These are phyloP conservation scores for Fusarium abutilonis DNA, from an alignment of 2,329 filamentous ascomycete species.

Conservation along the genomic window DNA sequence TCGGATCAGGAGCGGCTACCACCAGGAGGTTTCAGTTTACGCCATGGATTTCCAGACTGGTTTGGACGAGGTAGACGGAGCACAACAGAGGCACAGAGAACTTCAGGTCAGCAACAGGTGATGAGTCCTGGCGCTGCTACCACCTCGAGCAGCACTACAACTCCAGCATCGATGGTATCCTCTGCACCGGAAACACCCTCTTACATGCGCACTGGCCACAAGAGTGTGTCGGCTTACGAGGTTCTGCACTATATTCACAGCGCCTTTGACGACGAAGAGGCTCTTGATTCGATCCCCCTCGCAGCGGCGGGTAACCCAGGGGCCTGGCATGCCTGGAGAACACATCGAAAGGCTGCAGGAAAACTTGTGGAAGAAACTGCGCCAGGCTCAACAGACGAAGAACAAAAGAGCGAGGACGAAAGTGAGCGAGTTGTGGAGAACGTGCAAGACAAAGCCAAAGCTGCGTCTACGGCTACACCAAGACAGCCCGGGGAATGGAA, in stretches of 20 bases:
- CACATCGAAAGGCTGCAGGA: constrained; percentile 63
- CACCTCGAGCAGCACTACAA: constrained; percentile 40
- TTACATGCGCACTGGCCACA: constrained; percentile 55
- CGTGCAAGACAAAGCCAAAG: constrained; percentile 26
- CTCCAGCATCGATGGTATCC: constrained; percentile 44
- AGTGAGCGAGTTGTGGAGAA: constrained; percentile 14
- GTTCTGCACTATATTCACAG: constrained; percentile 84
- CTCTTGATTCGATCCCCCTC: constrained; percentile 82
- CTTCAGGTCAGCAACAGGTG: constrained; percentile 54
- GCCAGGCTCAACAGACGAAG: not conserved
- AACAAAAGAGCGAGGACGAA: not conserved
- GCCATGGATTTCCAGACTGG: constrained; percentile 92
- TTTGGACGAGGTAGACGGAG: constrained; percentile 70
- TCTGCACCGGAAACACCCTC: constrained; percentile 41
- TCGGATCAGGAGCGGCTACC: constrained; percentile 84
- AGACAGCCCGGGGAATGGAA: constrained; percentile 83
- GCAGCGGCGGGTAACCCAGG: constrained; percentile 88
- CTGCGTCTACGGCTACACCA: constrained; percentile 8
- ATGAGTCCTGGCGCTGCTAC: constrained; percentile 41
- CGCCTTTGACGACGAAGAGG: constrained; percentile 79
- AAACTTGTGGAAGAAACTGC: constrained; percentile 38
- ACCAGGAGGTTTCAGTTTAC: constrained; percentile 88
- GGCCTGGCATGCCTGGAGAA: constrained; percentile 93
- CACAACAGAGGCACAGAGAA: constrained; percentile 52
- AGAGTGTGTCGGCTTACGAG: constrained; percentile 67